These are phyloP conservation scores for Leucosporidium scottii DNA, from an alignment of 768 basidiomycete genomes.

Conservation along the genomic window DNA sequence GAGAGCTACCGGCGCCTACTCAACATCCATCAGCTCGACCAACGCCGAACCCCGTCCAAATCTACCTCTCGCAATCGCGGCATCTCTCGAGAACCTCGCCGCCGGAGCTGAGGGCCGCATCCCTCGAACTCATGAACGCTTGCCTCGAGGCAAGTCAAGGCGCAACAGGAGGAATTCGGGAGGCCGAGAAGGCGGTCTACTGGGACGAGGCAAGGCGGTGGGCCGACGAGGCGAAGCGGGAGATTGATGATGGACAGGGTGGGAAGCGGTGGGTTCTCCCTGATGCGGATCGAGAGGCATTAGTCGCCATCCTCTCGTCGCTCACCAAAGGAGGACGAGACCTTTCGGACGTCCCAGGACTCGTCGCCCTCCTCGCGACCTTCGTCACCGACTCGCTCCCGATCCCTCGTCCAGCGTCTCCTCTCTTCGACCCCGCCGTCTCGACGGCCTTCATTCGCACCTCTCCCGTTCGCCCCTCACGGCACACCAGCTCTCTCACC, in stretches of 20 bases:
- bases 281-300: conserved; percentile 29
- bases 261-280: conserved; percentile 17
- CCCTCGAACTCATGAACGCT: conserved; percentile 24
- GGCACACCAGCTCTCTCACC: conserved; percentile 29
- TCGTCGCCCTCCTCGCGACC: conserved; percentile 34
- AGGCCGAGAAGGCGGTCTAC: conserved; percentile 30
- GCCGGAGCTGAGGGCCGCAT: neutral
- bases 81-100: conserved; percentile 17
- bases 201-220: conserved; percentile 34
- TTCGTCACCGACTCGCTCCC: conserved; percentile 33
- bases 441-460: conserved; percentile 34
- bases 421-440: conserved; percentile 36
- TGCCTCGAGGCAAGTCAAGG: conserved; percentile 28
- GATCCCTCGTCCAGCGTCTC: conserved; percentile 20
- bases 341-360: conserved; percentile 34
- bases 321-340: conserved; percentile 36
- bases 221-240: conserved; percentile 25
- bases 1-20: neutral
- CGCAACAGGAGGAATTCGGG: conserved; percentile 26
- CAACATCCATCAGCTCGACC: neutral
- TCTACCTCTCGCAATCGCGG: conserved; percentile 30
- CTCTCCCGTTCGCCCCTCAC: conserved; percentile 18
- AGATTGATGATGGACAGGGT: conserved; percentile 21
- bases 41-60: conserved; percentile 20
- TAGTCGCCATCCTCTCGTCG: conserved; percentile 27